phyloP scores from a whole-genome alignment of 2,329 filamentous ascomycete genomes.

The Xylaria sp. region DNA sequence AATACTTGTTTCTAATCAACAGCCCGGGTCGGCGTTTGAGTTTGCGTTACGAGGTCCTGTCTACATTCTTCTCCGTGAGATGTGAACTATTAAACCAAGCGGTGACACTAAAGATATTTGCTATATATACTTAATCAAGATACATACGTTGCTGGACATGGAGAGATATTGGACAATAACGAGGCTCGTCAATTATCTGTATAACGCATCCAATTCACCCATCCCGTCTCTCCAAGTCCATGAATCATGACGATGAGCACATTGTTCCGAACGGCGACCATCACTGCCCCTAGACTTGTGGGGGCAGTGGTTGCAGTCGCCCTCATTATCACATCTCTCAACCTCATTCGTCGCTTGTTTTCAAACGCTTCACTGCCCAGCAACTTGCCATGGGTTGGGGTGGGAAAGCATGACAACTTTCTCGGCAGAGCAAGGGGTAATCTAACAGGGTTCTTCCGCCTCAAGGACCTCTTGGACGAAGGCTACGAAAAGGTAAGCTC shows the following conservation, averaged over 20 bases:
- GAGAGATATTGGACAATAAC: neutral
- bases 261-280: conserved; percentile 6
- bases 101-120: neutral
- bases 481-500: conserved; percentile 47
- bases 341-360: conserved; percentile 45
- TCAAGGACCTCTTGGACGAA: conserved; percentile 46
- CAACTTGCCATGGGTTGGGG: conserved; percentile 47
- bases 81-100: conserved; percentile 2
- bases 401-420: conserved; percentile 19
- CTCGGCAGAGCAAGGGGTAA: conserved; percentile 45
- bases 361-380: conserved; percentile 43
- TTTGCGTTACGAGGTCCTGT: conserved; percentile 20
- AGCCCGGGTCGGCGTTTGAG: conserved; percentile 2
- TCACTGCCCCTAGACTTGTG: conserved; percentile 11
- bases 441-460: conserved; percentile 44
- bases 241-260: conserved; percentile 23
- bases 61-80: neutral
- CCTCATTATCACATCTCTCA: conserved; percentile 33
- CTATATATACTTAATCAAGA: conserved; percentile 6
- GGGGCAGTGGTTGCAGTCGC: conserved; percentile 20
- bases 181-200: neutral
- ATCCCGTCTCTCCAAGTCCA: neutral
- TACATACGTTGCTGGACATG: conserved; percentile 6
- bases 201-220: neutral
- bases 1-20: conserved; percentile 2